Percentiles rank a stretch among this genome's conserved stretches.
These are phyloP conservation scores for Penicillium olsonii DNA, from an alignment of 2,329 filamentous ascomycete genomes.

Conservation along the genomic window DNA sequence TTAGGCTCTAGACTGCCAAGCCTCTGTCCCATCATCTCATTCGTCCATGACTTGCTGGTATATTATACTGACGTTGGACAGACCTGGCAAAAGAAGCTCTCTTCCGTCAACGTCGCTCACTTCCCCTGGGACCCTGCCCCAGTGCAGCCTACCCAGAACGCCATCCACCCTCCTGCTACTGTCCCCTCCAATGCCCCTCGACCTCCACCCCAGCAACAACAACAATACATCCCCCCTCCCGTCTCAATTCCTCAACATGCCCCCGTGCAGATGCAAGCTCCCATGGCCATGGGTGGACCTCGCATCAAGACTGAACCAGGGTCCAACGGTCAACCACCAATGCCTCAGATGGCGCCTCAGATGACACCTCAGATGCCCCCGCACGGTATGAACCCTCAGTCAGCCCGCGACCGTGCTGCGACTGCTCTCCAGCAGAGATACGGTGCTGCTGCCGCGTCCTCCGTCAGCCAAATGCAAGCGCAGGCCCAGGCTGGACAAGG, in stretches of 20 bases:
- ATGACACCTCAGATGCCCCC: conserved; percentile 30
- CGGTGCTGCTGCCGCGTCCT: conserved; percentile 44
- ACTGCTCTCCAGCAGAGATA: conserved; percentile 53
- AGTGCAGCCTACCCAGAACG: conserved; percentile 53
- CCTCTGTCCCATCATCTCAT: conserved; percentile 15
- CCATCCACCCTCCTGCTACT: conserved; percentile 41
- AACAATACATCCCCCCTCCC: conserved; percentile 41
- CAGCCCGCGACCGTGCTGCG: conserved; percentile 58
- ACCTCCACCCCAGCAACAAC: conserved; percentile 32
- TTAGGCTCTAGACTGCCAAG: conserved; percentile 27
- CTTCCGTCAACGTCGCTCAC: conserved; percentile 76
- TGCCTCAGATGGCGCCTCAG: conserved; percentile 32
- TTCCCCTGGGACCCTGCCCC: conserved; percentile 96
- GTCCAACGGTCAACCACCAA: conserved; percentile 37
- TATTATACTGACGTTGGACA: conserved; percentile 41
- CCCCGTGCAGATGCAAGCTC: conserved; percentile 29
- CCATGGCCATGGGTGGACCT: conserved; percentile 33
- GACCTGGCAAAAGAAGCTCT: conserved; percentile 94
- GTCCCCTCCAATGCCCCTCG: conserved; percentile 49
- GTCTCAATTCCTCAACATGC: conserved; percentile 37
- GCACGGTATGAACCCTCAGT: conserved; percentile 43
- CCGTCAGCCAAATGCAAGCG: conserved; percentile 47
- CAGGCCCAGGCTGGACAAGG: conserved; percentile 41
- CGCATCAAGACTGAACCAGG: conserved; percentile 58
- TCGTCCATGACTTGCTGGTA: conserved; percentile 7